Evolutionary conservation across 805 yeast genomes (phyloP).

Genomic region (Ogataea kodamae): DNA sequence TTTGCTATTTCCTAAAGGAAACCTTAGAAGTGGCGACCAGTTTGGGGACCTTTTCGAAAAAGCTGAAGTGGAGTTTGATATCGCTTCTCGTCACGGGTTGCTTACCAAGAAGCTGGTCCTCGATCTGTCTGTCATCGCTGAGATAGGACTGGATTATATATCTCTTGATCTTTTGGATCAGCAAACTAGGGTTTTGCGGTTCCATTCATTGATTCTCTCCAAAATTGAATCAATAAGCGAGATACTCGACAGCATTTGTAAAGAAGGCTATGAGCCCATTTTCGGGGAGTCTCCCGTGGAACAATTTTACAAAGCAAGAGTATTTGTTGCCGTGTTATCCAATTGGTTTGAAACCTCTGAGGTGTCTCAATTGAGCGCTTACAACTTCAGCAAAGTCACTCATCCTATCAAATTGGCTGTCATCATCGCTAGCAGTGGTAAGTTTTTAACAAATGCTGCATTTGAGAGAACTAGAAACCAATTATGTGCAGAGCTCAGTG

Average conservation of each 20-base stretch:
- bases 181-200: neutral
- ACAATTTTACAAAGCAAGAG: conserved; percentile 4
- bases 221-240: neutral
- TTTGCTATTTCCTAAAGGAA: conserved; percentile 7
- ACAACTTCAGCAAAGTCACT: conserved; percentile 33
- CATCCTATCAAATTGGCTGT: conserved; percentile 37
- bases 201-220: conserved; percentile 1
- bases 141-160: conserved; percentile 3
- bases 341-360: conserved; percentile 24
- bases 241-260: neutral
- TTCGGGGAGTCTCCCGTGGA: conserved; percentile 1
- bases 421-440: conserved; percentile 34
- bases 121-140: conserved; percentile 6
- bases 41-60: conserved; percentile 2
- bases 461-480: conserved; percentile 55
- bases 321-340: conserved; percentile 1
- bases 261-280: neutral
- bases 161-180: conserved; percentile 3
- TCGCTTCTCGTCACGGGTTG: conserved; percentile 4
- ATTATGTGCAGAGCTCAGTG: conserved; percentile 63
- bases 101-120: conserved; percentile 17
- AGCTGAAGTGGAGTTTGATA: conserved; percentile 5
- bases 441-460: conserved; percentile 34
- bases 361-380: conserved; percentile 17
- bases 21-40: neutral